Percentiles rank a stretch among this genome's conserved stretches.
Evolutionary conservation across 768 basidiomycete genomes (phyloP).

Genomic region (Trametes gibbosa): DNA sequence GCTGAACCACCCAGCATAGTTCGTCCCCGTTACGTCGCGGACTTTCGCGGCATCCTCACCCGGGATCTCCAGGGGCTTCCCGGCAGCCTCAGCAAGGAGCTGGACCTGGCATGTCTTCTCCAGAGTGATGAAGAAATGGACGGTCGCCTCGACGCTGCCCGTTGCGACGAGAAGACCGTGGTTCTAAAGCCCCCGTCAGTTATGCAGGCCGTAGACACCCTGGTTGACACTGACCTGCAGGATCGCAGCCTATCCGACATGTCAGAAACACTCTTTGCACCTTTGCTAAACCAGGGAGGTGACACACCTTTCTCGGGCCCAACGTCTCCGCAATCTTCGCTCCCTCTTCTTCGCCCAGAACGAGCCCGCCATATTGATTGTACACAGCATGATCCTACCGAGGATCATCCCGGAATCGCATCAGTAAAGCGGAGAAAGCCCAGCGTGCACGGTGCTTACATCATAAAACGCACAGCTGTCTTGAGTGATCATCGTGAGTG

Average conservation of each 20-base stretch:
- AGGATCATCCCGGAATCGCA: no score
- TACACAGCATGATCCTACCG: constrained; percentile 32
- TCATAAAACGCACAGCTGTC: constrained; percentile 35
- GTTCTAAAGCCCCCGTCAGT: constrained; percentile 18
- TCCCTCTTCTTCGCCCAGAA: constrained; percentile 33
- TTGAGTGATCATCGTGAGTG: constrained; percentile 34
- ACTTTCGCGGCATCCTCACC: constrained; percentile 27
- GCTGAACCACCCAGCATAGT: constrained; percentile 37
- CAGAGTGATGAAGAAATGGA: constrained; percentile 25
- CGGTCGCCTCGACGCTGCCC: constrained; percentile 25
- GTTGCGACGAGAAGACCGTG: constrained; percentile 29
- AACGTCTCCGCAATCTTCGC: constrained; percentile 30
- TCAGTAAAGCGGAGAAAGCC: no score
- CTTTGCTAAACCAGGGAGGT: background rate
- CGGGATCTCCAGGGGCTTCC: constrained; percentile 25
- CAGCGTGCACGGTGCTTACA: constrained; percentile 6
- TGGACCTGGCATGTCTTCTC: constrained; percentile 34
- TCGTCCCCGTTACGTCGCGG: constrained; percentile 12
- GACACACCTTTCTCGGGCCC: constrained; percentile 26
- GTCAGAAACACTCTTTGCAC: background rate
- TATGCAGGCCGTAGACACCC: background rate
- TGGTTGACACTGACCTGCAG: constrained; percentile 15
- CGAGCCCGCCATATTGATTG: constrained; percentile 34
- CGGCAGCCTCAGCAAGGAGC: constrained; percentile 31
- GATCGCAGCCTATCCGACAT: constrained; percentile 20